A percentile compares a stretch with the other conserved stretches of the same genome.
Conservation (phyloP, 2,329 filamentous ascomycete species). For the Nakataea oryzae region DNA sequence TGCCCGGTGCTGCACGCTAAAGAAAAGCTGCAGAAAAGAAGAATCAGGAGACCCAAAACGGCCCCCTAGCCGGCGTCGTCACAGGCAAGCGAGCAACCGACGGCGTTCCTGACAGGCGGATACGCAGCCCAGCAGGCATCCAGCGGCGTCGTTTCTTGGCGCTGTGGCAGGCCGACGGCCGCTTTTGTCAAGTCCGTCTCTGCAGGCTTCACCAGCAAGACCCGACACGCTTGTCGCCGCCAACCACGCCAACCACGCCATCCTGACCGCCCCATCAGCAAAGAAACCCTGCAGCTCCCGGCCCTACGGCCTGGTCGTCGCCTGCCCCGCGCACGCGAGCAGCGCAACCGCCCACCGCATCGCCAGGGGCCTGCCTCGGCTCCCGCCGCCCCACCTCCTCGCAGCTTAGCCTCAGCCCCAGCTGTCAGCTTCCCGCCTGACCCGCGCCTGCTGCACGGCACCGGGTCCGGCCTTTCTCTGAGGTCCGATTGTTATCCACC, state of each 20-base stretch:
- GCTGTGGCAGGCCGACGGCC: too few species aligned
- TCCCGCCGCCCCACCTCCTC: neutral
- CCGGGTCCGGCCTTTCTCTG: neutral
- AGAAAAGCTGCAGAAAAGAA: too few species aligned
- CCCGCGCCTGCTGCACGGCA: neutral
- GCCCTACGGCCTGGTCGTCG: neutral
- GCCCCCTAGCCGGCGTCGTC: too few species aligned
- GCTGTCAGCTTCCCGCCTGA: neutral
- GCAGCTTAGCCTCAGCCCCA: too few species aligned
- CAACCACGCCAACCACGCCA: neutral
- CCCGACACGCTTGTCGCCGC: neutral
- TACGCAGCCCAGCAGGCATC: too few species aligned
- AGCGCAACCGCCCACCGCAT: neutral
- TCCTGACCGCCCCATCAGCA: neutral
- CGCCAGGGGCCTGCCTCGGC: neutral
- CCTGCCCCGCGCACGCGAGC: neutral
- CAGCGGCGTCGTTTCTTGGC: neutral
- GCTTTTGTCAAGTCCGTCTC: neutral
- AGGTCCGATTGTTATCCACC: neutral
- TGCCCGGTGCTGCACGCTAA: neutral
- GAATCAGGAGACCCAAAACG: too few species aligned
- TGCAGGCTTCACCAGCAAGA: neutral
- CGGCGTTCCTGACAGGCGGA: too few species aligned
- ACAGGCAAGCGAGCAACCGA: too few species aligned
- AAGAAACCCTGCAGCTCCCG: neutral